Base-by-base conservation (phyloP, 805 yeast genomes). In the Wickerhamiella lipophila region DNA sequence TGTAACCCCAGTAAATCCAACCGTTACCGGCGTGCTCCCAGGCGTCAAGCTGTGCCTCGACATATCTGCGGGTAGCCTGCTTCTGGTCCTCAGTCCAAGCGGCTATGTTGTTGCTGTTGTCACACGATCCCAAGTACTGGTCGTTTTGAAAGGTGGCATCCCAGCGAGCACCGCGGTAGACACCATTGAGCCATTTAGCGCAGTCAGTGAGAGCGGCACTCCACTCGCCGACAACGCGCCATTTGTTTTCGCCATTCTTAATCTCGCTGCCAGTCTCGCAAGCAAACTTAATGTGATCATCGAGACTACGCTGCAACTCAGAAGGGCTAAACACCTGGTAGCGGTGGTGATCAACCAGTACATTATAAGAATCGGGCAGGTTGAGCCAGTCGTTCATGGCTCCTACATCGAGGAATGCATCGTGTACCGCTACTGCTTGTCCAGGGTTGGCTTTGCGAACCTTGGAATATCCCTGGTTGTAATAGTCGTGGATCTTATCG, bases 1-100 rank as follows among this genome's bases (percentile, higher is more conserved):
- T 88, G 81, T 85, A 87, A 64, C 81, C 77, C 96, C 96, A 88
- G 71, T 83, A 81, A 50, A 85, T 75, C 96, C 96, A 88, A 27
- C 97, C 97, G 51, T 77, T 47, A n/a, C 47, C 47, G 38, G 66
- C 66, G 57, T 73, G 74, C 58, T 79, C 84, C 60, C 72, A 80
- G 1, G 95, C 85, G 62, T 88, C 95, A 60, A 88, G 68, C 71
- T 88, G 96, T 44, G 95, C 95, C 68, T 88, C 96, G 46, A 87
- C 71, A 62, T 72, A 86, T 57, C 68, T 72, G 64, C 95, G 78
- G 42, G 80, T 75, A 55, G 77, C 70, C 21, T 58, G 59, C 61
- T 73, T 76, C 59, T 75, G 73, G 35, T 74, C 73, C 8, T 68
- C 70, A 6, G 83, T 68, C 84, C 92, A 88, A 45, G 74, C 58